phyloP scores from a whole-genome alignment of 495 filamentous ascomycete species.

The Penicillium waksmanii region DNA sequence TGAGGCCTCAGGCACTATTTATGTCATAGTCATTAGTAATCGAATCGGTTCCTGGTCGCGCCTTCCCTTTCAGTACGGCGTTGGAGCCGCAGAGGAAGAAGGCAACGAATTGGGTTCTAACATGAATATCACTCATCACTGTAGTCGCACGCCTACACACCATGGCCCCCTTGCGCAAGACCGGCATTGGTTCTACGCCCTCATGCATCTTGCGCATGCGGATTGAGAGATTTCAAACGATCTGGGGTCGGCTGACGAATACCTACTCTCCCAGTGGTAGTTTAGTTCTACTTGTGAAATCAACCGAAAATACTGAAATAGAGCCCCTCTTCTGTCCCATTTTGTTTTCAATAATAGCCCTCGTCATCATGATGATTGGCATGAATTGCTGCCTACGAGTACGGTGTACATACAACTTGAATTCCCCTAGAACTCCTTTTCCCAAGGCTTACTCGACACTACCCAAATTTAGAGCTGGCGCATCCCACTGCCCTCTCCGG shows the following conservation, averaged over 20 bases:
- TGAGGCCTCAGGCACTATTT: constrained; percentile 5
- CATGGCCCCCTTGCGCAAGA: constrained; percentile 8
- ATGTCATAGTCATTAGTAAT: constrained; percentile 3
- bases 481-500: constrained; percentile 4
- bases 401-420: too few species aligned
- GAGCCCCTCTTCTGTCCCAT: too few species aligned
- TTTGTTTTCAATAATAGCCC: too few species aligned
- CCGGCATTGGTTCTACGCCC: not conserved
- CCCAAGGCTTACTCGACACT: not conserved
- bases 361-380: not conserved
- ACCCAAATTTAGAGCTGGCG: constrained; percentile 2
- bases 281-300: not conserved
- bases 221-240: not conserved
- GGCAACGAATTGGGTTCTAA: not conserved
- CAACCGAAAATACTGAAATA: too few species aligned
- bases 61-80: not conserved
- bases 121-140: not conserved
- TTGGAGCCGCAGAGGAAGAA: not conserved
- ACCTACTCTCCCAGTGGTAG: constrained; percentile 1
- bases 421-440: not conserved
- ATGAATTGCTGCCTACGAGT: not conserved
- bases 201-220: not conserved
- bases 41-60: constrained; percentile 8
- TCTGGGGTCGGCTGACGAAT: constrained; percentile 5
- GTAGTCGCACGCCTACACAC: too few species aligned